These are phyloP conservation scores for Lactarius psammicola DNA, from an alignment of 768 basidiomycete genomes.

Conservation along the genomic window DNA sequence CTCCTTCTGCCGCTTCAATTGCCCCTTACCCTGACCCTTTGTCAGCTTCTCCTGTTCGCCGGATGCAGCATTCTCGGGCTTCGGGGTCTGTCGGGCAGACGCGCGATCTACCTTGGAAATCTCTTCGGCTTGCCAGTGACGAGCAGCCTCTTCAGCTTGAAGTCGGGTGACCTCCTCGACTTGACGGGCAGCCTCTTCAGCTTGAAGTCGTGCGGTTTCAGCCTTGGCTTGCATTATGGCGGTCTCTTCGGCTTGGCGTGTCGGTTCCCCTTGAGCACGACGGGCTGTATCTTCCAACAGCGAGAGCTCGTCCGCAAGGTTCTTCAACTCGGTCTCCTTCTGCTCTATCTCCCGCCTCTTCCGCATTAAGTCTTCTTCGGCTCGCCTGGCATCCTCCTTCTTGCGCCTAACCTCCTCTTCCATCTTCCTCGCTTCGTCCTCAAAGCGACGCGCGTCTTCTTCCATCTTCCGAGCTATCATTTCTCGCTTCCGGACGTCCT, in stretches of 20 bases:
- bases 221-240: neutral
- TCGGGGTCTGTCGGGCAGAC: neutral
- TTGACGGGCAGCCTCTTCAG: no score
- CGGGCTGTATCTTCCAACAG: slow-evolving; percentile 18
- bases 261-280: slow-evolving; percentile 8
- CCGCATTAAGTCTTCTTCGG: slow-evolving; percentile 34
- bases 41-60: slow-evolving; percentile 15
- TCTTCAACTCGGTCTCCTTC: slow-evolving; percentile 23
- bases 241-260: neutral
- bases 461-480: slow-evolving; percentile 35
- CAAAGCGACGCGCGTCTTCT: slow-evolving; percentile 34
- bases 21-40: slow-evolving; percentile 14
- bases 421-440: slow-evolving; percentile 34
- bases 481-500: slow-evolving; percentile 33
- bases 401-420: slow-evolving; percentile 29
- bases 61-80: slow-evolving; percentile 8
- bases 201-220: neutral
- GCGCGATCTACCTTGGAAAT: neutral
- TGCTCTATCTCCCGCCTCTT: slow-evolving; percentile 25
- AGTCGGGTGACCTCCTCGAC: no score
- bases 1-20: slow-evolving; percentile 27
- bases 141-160: slow-evolving; percentile 1
- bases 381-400: slow-evolving; percentile 33
- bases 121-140: slow-evolving; percentile 5
- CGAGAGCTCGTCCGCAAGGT: slow-evolving; percentile 19